These are phyloP conservation scores for Neopestalotiopsis sp. DNA, from an alignment of 2,329 filamentous ascomycete species.

Conservation along the genomic window DNA sequence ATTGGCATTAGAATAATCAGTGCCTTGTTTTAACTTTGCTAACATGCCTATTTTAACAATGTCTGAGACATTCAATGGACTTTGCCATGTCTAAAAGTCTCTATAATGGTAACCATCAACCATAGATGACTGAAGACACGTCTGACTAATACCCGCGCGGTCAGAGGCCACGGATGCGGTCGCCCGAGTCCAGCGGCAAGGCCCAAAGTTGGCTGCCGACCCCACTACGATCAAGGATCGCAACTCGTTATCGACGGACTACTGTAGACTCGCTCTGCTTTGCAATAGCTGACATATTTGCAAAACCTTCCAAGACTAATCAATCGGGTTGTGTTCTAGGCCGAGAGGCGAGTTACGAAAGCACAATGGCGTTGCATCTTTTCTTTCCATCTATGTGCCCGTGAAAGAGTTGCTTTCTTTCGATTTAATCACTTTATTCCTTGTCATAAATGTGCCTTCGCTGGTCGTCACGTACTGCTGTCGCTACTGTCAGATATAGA, in stretches of 20 bases:
- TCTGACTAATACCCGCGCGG: conserved; percentile 14
- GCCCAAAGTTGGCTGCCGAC: not conserved
- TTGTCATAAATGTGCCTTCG: not conserved
- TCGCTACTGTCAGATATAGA: not conserved
- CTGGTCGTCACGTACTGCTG: not conserved
- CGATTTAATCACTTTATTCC: not conserved
- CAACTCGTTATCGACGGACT: conserved; percentile 7
- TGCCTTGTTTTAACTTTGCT: too few relatives aligned
- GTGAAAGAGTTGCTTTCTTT: not conserved
- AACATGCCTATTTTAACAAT: not conserved
- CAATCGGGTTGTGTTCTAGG: not conserved
- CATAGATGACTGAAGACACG: not conserved
- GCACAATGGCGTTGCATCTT: not conserved
- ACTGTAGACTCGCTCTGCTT: conserved; percentile 17
- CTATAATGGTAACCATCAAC: not conserved
- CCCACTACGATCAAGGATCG: conserved; percentile 8
- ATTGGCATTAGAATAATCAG: too few relatives aligned
- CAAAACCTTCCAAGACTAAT: not conserved
- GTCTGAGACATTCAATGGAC: not conserved
- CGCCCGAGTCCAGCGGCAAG: not conserved
- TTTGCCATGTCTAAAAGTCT: not conserved
- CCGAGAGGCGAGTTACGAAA: not conserved
- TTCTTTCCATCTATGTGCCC: not conserved
- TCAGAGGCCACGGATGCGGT: not conserved
- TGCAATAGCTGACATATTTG: conserved; percentile 25